phyloP scores from a whole-genome alignment of 129 eudicot species.

The Centaurea solstitialis region DNA sequence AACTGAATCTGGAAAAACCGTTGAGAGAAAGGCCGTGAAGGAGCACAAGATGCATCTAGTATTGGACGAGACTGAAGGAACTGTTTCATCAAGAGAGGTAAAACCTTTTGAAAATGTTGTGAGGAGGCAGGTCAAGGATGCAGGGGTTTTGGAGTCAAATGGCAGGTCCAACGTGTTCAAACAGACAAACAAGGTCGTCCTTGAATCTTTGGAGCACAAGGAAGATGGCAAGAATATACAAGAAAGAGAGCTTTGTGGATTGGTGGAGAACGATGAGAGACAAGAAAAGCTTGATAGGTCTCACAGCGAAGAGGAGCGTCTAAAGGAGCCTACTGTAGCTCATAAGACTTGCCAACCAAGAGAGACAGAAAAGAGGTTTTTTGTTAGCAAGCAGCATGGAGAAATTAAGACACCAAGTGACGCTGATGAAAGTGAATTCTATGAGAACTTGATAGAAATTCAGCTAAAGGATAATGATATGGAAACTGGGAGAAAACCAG shows the following conservation, averaged over 20 bases:
- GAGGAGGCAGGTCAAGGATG: constrained; percentile 22
- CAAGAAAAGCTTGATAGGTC: constrained; percentile 27
- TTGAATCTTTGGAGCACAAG: constrained; percentile 30
- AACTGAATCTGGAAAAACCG: neutral
- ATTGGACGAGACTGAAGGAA: constrained; percentile 27
- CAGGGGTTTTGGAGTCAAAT: constrained; percentile 10
- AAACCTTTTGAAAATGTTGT: constrained; percentile 50
- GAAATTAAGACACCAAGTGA: constrained; percentile 29
- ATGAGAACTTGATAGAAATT: constrained; percentile 41
- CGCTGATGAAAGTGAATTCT: constrained; percentile 37
- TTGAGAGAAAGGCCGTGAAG: constrained; percentile 19
- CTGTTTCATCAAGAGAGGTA: constrained; percentile 47
- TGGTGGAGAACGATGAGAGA: constrained; percentile 31
- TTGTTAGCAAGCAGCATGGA: constrained; percentile 28
- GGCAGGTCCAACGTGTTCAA: constrained; percentile 11
- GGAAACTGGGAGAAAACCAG: constrained; percentile 16
- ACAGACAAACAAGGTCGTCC: constrained; percentile 1
- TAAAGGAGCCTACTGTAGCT: constrained; percentile 33
- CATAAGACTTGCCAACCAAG: constrained; percentile 23
- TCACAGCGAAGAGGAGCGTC: constrained; percentile 31
- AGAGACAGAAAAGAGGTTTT: constrained; percentile 16
- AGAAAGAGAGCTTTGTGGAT: constrained; percentile 33
- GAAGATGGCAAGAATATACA: constrained; percentile 26
- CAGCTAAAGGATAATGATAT: constrained; percentile 45
- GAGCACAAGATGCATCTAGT: constrained; percentile 20